Percentiles rank a stretch among this genome's conserved stretches.
Evolutionary conservation across 1,284 basidiomycete species (phyloP).

Genomic region (Cronartium quercuum): DNA sequence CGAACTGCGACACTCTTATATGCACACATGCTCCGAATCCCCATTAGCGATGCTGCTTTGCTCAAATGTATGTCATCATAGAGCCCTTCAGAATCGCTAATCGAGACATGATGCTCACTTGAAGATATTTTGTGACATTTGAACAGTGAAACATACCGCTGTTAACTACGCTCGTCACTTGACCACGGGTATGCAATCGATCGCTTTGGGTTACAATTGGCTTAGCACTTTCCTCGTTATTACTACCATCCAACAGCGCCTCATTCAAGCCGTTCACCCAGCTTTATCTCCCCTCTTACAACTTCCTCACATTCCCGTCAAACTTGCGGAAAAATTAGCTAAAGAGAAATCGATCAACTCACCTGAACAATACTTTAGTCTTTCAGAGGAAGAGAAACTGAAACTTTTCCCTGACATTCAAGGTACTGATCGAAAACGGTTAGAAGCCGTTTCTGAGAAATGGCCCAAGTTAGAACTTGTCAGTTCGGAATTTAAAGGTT

Average conservation of each 20-base stretch:
- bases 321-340: conserved; percentile 54
- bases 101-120: neutral
- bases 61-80: conserved; percentile 57
- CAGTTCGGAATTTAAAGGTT: conserved; percentile 80
- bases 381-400: conserved; percentile 54
- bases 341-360: conserved; percentile 50
- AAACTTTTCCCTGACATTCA: conserved; percentile 51
- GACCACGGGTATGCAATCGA: conserved; percentile 73
- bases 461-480: conserved; percentile 79
- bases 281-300: conserved; percentile 58
- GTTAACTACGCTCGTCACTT: conserved; percentile 47
- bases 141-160: conserved; percentile 44
- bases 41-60: conserved; percentile 58
- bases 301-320: conserved; percentile 62
- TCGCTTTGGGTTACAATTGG: conserved; percentile 83
- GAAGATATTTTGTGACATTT: conserved; percentile 11
- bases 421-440: conserved; percentile 25
- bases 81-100: neutral
- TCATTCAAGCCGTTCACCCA: conserved; percentile 77
- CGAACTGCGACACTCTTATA: conserved; percentile 71
- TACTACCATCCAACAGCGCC: conserved; percentile 74
- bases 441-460: conserved; percentile 58
- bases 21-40: conserved; percentile 74
- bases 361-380: conserved; percentile 22
- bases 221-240: conserved; percentile 70